Percentiles rank a stretch among this genome's conserved stretches.
These are phyloP conservation scores for Cryptosporidium meleagridis DNA, from an alignment of 169 alveolate genomes.

Conservation along the genomic window DNA sequence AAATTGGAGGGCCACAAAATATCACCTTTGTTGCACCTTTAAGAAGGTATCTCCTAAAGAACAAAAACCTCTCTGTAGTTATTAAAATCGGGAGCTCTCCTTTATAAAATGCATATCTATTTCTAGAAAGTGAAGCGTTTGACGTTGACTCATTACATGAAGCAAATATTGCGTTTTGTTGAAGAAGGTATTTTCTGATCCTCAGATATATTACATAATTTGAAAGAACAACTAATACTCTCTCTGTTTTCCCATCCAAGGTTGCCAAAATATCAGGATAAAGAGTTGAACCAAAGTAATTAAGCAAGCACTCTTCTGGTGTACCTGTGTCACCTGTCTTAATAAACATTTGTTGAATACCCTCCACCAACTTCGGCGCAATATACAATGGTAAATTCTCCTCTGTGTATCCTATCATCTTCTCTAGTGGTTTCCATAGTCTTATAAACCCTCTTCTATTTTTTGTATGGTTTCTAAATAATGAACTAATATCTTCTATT, in stretches of 20 bases:
- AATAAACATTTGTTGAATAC: conserved; percentile 55
- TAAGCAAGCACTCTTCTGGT: conserved; percentile 31
- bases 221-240: conserved; percentile 46
- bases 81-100: conserved; percentile 76
- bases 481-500: conserved; percentile 40
- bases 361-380: conserved; percentile 40
- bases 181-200: conserved; percentile 49
- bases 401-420: neutral
- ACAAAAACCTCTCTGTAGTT: conserved; percentile 80
- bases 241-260: conserved; percentile 49
- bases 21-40: conserved; percentile 81
- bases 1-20: conserved; percentile 81
- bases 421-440: conserved; percentile 57
- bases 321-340: conserved; percentile 28
- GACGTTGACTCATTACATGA: conserved; percentile 72
- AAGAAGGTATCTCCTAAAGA: conserved; percentile 81
- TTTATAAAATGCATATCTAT: conserved; percentile 70
- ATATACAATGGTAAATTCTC: conserved; percentile 13
- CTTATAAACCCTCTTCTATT: conserved; percentile 78
- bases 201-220: conserved; percentile 51
- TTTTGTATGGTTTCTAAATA: conserved; percentile 51
- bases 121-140: conserved; percentile 63
- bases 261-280: conserved; percentile 73
- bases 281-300: conserved; percentile 13
- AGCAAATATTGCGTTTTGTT: conserved; percentile 66